Percentiles rank a stretch among this genome's conserved stretches.
Conservation (phyloP, 352 stramenopile species). For the Phytophthora sp. region DNA sequence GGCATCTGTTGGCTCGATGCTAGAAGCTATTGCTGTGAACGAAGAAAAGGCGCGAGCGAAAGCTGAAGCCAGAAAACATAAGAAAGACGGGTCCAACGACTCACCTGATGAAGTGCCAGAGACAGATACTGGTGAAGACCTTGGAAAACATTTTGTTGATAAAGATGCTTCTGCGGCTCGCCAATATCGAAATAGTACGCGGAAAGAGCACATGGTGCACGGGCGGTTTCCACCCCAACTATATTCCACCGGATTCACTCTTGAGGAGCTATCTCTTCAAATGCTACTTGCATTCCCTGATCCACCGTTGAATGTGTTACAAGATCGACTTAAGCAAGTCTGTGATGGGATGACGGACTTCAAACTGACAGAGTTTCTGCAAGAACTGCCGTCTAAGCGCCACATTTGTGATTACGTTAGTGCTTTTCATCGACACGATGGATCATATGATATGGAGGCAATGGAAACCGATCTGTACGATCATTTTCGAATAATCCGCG, state of each 20-base stretch:
- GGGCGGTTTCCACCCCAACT: constrained; percentile 69
- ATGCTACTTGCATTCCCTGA: constrained; percentile 64
- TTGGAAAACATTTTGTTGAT: constrained; percentile 65
- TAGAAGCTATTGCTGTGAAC: constrained; percentile 61
- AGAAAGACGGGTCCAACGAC: constrained; percentile 20
- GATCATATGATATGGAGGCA: constrained; percentile 51
- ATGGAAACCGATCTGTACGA: constrained; percentile 72
- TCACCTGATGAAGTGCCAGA: constrained; percentile 38
- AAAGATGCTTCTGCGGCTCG: constrained; percentile 39
- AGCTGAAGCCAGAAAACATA: constrained; percentile 39
- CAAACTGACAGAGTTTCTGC: constrained; percentile 86
- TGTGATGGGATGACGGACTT: constrained; percentile 87
- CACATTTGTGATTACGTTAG: constrained; percentile 85
- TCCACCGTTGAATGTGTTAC: constrained; percentile 48
- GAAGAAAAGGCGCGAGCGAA: constrained; percentile 64
- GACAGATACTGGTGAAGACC: constrained; percentile 37
- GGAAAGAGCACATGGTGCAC: constrained; percentile 69
- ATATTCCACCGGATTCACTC: constrained; percentile 69
- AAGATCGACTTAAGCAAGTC: constrained; percentile 56
- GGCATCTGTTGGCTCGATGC: constrained; percentile 40
- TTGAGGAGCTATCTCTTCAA: constrained; percentile 56
- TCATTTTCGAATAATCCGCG: constrained; percentile 82
- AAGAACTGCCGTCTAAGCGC: constrained; percentile 92
- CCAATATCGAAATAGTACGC: constrained; percentile 24
- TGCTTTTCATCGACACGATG: constrained; percentile 56